These are phyloP conservation scores for Ophiostoma novo-ulmi DNA, from an alignment of 2,329 filamentous ascomycete genomes.

Conservation along the genomic window DNA sequence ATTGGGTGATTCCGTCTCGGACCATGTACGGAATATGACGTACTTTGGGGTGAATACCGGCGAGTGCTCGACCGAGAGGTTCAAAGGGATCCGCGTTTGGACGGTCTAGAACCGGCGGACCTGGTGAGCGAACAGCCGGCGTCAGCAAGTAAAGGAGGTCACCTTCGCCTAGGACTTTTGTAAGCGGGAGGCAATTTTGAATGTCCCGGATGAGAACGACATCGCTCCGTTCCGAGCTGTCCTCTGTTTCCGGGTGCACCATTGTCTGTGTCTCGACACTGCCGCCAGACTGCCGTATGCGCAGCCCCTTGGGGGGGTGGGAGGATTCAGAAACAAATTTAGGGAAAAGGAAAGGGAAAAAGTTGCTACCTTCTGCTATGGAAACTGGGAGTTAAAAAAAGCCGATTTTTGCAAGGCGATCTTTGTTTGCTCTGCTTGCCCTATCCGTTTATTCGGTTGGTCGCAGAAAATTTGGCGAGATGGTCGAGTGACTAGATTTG, in stretches of 20 bases:
- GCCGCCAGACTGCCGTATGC: constrained; percentile 17
- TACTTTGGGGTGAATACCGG: constrained; percentile 54
- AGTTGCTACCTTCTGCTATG: constrained; percentile 1
- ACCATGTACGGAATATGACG: constrained; percentile 68
- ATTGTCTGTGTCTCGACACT: constrained; percentile 19
- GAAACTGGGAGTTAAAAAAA: background rate
- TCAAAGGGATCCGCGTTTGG: constrained; percentile 59
- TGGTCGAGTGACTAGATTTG: background rate
- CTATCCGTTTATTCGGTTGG: background rate
- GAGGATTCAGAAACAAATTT: background rate
- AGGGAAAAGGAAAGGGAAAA: background rate
- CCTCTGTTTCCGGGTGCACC: constrained; percentile 26
- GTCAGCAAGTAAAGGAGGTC: constrained; percentile 59
- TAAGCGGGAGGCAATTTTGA: constrained; percentile 45
- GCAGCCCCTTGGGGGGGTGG: constrained; percentile 14
- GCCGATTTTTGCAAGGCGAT: background rate
- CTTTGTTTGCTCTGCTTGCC: background rate
- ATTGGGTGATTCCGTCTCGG: constrained; percentile 56
- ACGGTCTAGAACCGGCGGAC: constrained; percentile 37
- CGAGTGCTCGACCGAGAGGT: constrained; percentile 59
- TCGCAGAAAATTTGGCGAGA: background rate
- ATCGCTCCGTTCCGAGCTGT: constrained; percentile 28
- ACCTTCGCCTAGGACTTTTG: constrained; percentile 41
- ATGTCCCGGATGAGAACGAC: constrained; percentile 39
- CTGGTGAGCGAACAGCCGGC: constrained; percentile 44